Base-by-base conservation (phyloP, 2,329 filamentous ascomycete genomes). In the Phaeosphaeria sp. region DNA sequence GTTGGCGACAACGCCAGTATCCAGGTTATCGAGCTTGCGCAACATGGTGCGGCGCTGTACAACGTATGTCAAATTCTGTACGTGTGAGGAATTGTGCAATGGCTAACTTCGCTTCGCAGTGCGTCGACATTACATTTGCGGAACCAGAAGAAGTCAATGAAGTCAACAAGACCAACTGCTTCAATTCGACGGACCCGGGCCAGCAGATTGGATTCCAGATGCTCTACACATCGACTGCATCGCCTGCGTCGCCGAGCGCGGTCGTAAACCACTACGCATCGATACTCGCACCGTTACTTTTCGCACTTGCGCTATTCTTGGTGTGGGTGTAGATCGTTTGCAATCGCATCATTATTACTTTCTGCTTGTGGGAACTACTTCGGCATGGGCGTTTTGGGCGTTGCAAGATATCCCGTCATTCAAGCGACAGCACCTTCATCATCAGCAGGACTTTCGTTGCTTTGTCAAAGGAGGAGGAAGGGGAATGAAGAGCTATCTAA, bases 101-200 rank as follows among this genome's bases (percentile, higher is more conserved):
- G 13, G 45, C 52, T 68, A 45, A 67, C 44, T 13, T 17, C 8
- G 15, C 44, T 47, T 6, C 17, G 5, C n/a, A 97, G 92, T 98
- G 95, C 74, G 93, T 96, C 67, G 94, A 98, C 74, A 96, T 98
- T 70, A 94, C 90, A 47, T 96, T 98, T 68, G 91, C 89, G 48
- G 91, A 93, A 1, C 91, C 91, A 22, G 81, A 87, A 69, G 90
- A 96, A 73, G 87, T 96, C 49, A 82, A 81, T 55, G 82, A 89
- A 65, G 91, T 97, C 65, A 96, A 91, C 74, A 81, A 84, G 57
- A 84, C 87, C 15, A 97, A 97, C 79, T 98, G 94, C 83, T 93
- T 90, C 83, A 98, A 98, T 81, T 91, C 89, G 58, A 88, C 86
- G 46, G 82, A 57, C 0, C 52, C 59, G 8, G 60, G 51, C 36